A percentile compares a stretch with the other conserved stretches of the same genome.
phyloP scores from a whole-genome alignment of 2,329 filamentous ascomycete genomes.

The Alternaria arbusti region DNA sequence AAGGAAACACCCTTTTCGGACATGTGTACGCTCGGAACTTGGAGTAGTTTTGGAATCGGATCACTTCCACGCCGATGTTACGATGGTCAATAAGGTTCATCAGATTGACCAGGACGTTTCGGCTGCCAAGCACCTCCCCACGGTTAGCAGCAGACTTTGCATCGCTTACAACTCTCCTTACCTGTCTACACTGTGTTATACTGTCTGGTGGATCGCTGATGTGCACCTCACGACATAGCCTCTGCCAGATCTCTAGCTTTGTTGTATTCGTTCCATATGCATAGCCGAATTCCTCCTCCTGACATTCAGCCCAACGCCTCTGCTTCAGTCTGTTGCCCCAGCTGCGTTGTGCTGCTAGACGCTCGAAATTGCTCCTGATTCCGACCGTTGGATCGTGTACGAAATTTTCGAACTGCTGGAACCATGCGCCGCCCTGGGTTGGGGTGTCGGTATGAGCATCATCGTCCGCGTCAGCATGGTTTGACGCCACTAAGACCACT shows the following conservation, averaged over 20 bases:
- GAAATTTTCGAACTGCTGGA: slow-evolving; percentile 7
- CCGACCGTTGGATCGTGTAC: slow-evolving; percentile 1
- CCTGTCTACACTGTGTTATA: slow-evolving; percentile 27
- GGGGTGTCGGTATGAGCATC: neutral
- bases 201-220: slow-evolving; percentile 11
- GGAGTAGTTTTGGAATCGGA: slow-evolving; percentile 15
- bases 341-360: slow-evolving; percentile 7
- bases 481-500: neutral
- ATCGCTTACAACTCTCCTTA: neutral
- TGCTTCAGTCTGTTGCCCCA: neutral
- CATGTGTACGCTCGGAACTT: slow-evolving; percentile 19
- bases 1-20: slow-evolving; percentile 7
- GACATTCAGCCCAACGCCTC: slow-evolving; percentile 13
- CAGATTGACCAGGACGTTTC: slow-evolving; percentile 24
- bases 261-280: slow-evolving; percentile 8
- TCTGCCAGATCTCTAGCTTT: slow-evolving; percentile 25
- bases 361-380: slow-evolving; percentile 13
- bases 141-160: neutral
- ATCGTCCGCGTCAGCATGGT: neutral
- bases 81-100: slow-evolving; percentile 29
- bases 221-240: slow-evolving; percentile 23
- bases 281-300: slow-evolving; percentile 6
- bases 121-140: slow-evolving; percentile 13
- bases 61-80: slow-evolving; percentile 14
- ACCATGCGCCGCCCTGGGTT: slow-evolving; percentile 9